These are phyloP conservation scores for Cenchrus purpureus DNA, from an alignment of 176 grass and related monocot genomes.

Conservation along the genomic window DNA sequence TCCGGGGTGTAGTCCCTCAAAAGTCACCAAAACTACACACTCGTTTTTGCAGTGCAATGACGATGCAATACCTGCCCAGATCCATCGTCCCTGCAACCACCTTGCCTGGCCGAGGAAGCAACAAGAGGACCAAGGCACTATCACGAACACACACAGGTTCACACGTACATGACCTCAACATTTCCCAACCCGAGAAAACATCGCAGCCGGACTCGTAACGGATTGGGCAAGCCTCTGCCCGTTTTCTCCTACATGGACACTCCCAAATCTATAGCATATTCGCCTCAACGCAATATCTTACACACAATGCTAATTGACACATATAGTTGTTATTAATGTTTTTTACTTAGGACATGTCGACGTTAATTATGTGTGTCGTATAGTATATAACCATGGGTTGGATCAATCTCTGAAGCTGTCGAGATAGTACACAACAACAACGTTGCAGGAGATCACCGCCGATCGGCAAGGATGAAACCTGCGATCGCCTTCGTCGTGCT, in stretches of 20 bases:
- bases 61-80: not conserved
- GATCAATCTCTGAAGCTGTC: not conserved
- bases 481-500: slow-evolving; percentile 39
- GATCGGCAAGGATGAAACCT: slow-evolving; percentile 49
- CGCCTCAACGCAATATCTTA: not conserved
- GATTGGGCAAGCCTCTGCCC: slow-evolving; percentile 12
- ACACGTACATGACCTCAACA: not conserved
- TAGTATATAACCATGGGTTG: not conserved
- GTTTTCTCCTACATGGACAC: slow-evolving; percentile 16
- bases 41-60: not conserved
- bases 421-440: not conserved
- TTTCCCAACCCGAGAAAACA: not conserved
- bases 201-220: not conserved
- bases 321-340: not conserved
- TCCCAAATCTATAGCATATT: slow-evolving; percentile 12
- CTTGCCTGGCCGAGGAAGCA: slow-evolving; percentile 2
- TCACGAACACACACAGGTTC: not conserved
- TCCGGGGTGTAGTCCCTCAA: no score
- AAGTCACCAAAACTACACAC: not conserved
- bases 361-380: not conserved
- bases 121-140: not conserved
- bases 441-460: not conserved
- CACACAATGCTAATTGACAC: not conserved
- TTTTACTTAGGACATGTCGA: not conserved
- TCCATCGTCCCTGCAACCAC: slow-evolving; percentile 8